Conservation (phyloP, 2,329 filamentous ascomycete genomes). For the Falciphora oryzae region DNA sequence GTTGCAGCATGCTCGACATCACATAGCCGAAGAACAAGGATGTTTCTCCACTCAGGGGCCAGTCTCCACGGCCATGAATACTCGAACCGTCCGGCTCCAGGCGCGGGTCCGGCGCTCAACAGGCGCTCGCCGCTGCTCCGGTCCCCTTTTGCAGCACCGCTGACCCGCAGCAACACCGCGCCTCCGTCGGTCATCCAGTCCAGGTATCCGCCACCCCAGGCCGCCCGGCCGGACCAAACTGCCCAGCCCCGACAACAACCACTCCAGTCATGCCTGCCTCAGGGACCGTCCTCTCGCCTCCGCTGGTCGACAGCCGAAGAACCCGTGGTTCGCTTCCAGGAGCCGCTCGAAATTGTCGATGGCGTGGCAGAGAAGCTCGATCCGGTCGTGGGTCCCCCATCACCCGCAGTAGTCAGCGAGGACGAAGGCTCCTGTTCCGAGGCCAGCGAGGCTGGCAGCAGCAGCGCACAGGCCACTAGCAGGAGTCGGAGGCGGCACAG, state of each 20-base stretch:
- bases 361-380: constrained; percentile 19
- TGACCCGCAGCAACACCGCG: constrained; percentile 18
- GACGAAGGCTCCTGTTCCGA: constrained; percentile 43
- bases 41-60: constrained; percentile 56
- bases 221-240: neutral
- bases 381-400: constrained; percentile 14
- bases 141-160: constrained; percentile 33
- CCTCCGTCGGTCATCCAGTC: constrained; percentile 12
- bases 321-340: constrained; percentile 41
- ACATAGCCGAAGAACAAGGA: constrained; percentile 24
- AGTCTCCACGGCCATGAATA: constrained; percentile 57
- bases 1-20: constrained; percentile 1
- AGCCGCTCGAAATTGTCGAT: constrained; percentile 19
- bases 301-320: constrained; percentile 19
- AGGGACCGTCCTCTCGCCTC: neutral
- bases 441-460: constrained; percentile 32
- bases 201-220: neutral
- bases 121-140: constrained; percentile 35
- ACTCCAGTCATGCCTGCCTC: constrained; percentile 5
- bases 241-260: neutral
- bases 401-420: constrained; percentile 35
- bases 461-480: constrained; percentile 25
- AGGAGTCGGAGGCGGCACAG: neutral
- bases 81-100: constrained; percentile 32
- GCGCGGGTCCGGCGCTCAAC: constrained; percentile 26